Base-by-base conservation (phyloP, 2,329 filamentous ascomycete genomes). In the Chaetomium sp. region DNA sequence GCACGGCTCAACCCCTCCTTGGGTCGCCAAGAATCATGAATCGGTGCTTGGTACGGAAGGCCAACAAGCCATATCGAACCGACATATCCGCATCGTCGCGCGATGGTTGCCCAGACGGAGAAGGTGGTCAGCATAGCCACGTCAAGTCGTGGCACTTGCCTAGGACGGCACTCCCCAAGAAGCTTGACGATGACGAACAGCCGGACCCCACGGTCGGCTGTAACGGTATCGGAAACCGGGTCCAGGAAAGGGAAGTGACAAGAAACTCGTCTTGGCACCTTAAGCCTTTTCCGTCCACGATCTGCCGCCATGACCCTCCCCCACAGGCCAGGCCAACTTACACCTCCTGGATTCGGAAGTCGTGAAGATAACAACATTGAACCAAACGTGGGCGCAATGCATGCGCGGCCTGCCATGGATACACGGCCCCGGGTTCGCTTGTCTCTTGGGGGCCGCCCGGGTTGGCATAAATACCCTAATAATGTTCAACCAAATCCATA, bases 181-280 rank as follows among this genome's bases (percentile, higher is more conserved):
- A 27, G 16, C 16, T 23, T 23, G 55, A 45, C 16, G 21, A 45
- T 29, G 38, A 25, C 33, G 38, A 57, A 33, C 31, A 19, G 10
- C 19, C 23, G 27, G 4, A 42, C 38, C 38, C 56, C 35, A 47
- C 35, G 56, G 16, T n/a, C n/a, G 8, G 56, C 21, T 57, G 56
- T 12, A 29, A 57, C 56, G 16, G 35, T 31, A 31, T n/a, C 56
- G 38, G 23, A 42, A 45, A 8, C 3, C 23, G 45, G 35, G 56
- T 57, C 56, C 56, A 21, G 23, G 56, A 57, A 57, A 57, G 56
- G 56, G 56, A 57, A 57, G 56, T 57, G 56, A 47, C 16, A 57
- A 57, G 35, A 29, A 29, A 42, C 10, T 25, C 4, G 10, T 47
- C 56, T 57, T 57, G 56, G 56, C 56, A 25, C 29, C 27, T 57